Evolutionary conservation across 306 rosid species (phyloP), one percentile per base, ranked within the genome.

Genomic region (Rosa rugosa): DNA sequence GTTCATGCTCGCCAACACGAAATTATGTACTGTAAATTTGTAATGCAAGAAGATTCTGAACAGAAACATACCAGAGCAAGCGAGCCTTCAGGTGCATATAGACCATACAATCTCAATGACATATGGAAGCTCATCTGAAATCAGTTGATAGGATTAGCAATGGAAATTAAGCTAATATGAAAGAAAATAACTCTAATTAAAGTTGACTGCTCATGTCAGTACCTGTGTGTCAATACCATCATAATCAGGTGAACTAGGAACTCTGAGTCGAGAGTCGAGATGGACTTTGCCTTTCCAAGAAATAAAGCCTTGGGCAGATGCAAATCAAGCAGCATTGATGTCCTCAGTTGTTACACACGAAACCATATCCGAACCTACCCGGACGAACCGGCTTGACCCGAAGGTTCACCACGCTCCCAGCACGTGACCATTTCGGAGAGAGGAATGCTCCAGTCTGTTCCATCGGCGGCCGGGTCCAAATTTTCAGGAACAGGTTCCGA

Each of bases 191-290:
- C 27, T 25, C 27, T 69, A 38, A 0, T 80, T 12, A 77, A 63
- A 63, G 71, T 74, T 59, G 69, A 68, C 68, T 69, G 82, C 75
- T 74, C 75, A 17, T 18, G 53, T 59, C 42, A 31, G 71, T 91
- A 95, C 99, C 99, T 95, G 93, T 74, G 98, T 92, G 79, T 95
- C 99, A 70, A 83, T 86, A 69, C 99, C 99, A 82, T 93, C 89
- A 79, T 95, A 95, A 84, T 87, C 89, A 71, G 91, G 87, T 18
- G 98, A 92, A 78, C 78, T 77, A 25, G 60, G 97, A 86, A 83
- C 89, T 89, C 88, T 90, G 89, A 14, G 94, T 89, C 65, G 79
- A 81, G 79, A 45, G 60, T 71, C 41, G 92, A 79, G 71, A 88
- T 86, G 65, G 83, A 75, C 73, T 78, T 91, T 76, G 84, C 91